Evolutionary conservation across 202 grass and related monocot genomes (phyloP).

Genomic region (Digitaria exilis): DNA sequence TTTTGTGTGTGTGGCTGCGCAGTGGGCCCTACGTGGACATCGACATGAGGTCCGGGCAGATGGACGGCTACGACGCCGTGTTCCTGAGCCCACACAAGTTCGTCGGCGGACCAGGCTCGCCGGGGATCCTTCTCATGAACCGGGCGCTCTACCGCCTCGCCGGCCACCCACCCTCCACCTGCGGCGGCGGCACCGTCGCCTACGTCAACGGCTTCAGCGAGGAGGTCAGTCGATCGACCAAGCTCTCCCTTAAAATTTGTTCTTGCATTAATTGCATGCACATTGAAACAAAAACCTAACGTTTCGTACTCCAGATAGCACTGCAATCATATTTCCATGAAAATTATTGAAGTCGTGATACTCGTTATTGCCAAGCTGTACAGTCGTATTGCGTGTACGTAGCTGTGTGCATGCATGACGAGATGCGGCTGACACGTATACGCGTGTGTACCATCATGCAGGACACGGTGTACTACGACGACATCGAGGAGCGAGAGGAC

Average conservation of each 20-base stretch:
- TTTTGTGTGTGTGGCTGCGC: background rate
- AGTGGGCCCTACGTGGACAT: conserved; percentile 84
- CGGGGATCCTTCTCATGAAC: conserved; percentile 80
- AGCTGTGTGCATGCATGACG: background rate
- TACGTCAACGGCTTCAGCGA: conserved; percentile 70
- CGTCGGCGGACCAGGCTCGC: conserved; percentile 66
- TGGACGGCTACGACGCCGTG: conserved; percentile 87
- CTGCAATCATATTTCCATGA: background rate
- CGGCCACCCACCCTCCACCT: conserved; percentile 53
- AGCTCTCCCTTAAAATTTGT: too few relatives aligned
- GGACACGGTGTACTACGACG: conserved; percentile 65
- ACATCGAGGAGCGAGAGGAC: conserved; percentile 78
- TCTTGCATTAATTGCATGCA: too few relatives aligned
- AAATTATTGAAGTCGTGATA: background rate
- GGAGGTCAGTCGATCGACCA: too few relatives aligned
- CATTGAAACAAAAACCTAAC: too few relatives aligned
- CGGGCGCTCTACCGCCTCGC: conserved; percentile 59
- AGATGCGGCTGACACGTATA: too few relatives aligned
- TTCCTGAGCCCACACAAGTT: conserved; percentile 96
- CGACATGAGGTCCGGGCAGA: conserved; percentile 66
- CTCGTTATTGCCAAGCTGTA: too few relatives aligned
- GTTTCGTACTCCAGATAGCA: background rate
- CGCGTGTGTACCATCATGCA: background rate
- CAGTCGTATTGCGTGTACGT: too few relatives aligned
- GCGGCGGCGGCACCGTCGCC: conserved; percentile 71